phyloP scores from a whole-genome alignment of 2,329 filamentous ascomycete genomes.

The Seiridium cupressi region DNA sequence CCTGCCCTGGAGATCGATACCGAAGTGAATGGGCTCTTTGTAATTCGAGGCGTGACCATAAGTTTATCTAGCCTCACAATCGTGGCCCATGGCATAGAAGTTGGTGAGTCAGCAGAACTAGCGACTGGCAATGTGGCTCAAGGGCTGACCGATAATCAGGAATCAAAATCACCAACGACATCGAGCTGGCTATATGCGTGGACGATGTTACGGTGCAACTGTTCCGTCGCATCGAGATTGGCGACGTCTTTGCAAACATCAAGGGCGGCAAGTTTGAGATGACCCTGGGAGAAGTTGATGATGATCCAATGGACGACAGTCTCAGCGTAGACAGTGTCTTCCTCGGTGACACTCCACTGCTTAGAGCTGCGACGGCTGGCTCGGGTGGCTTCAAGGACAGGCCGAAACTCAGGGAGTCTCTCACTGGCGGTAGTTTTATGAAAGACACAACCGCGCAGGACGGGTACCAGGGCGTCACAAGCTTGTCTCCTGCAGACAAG shows the following conservation, averaged over 20 bases:
- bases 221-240: conserved; percentile 48
- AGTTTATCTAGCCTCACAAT: conserved; percentile 46
- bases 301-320: background rate
- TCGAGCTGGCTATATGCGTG: conserved; percentile 49
- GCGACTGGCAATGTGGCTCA: background rate
- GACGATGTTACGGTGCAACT: conserved; percentile 46
- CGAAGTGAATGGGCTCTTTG: conserved; percentile 49
- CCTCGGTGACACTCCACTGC: conserved; percentile 2
- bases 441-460: conserved; percentile 1
- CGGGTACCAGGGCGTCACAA: conserved; percentile 2
- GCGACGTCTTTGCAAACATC: conserved; percentile 51
- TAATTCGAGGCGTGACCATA: conserved; percentile 50
- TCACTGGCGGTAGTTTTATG: conserved; percentile 2
- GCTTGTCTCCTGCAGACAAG: conserved; percentile 16
- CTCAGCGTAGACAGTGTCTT: background rate
- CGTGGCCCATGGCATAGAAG: conserved; percentile 50
- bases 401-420: conserved; percentile 1
- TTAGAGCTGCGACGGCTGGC: conserved; percentile 2
- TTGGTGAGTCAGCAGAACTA: conserved; percentile 17
- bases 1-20: conserved; percentile 54
- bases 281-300: conserved; percentile 39
- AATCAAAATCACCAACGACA: conserved; percentile 48
- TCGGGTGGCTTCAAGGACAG: conserved; percentile 1
- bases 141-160: conserved; percentile 21
- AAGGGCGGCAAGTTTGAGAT: conserved; percentile 51